Evolutionary conservation across 2,329 filamentous ascomycete genomes (phyloP).

Genomic region (Paecilomyces niveus): DNA sequence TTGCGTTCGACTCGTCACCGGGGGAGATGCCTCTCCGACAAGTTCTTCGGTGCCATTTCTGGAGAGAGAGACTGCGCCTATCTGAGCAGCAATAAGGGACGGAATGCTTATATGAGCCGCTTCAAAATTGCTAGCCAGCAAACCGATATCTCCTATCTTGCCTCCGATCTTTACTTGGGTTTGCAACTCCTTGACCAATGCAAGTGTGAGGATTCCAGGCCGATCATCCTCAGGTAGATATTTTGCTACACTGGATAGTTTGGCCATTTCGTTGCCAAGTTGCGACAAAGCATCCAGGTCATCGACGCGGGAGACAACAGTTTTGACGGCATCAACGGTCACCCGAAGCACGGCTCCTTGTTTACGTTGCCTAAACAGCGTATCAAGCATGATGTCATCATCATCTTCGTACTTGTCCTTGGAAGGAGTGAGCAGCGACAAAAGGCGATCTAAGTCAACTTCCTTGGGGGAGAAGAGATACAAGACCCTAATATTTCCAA

Average conservation of each 20-base stretch:
- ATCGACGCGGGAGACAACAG: constrained; percentile 55
- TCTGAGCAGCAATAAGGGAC: constrained; percentile 69
- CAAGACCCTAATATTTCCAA: constrained; percentile 63
- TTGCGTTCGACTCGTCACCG: constrained; percentile 13
- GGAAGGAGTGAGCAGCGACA: constrained; percentile 84
- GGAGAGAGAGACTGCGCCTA: constrained; percentile 55
- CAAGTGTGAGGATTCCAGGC: constrained; percentile 74
- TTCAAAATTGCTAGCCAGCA: constrained; percentile 58
- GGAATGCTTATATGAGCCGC: constrained; percentile 78
- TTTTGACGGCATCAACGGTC: constrained; percentile 57
- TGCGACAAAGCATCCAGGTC: constrained; percentile 62
- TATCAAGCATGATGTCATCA: constrained; percentile 93
- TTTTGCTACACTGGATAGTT: constrained; percentile 80
- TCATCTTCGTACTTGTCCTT: constrained; percentile 83
- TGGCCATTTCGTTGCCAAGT: constrained; percentile 71
- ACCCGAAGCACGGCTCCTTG: constrained; percentile 78
- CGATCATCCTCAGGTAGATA: constrained; percentile 94
- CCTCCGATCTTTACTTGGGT: constrained; percentile 58
- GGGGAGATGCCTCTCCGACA: constrained; percentile 53
- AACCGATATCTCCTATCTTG: constrained; percentile 58
- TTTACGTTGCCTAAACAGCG: constrained; percentile 72
- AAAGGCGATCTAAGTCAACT: constrained; percentile 69
- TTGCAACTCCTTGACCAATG: constrained; percentile 57
- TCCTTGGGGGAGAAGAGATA: constrained; percentile 69
- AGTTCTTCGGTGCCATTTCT: constrained; percentile 67